Conservation (phyloP, 176 grass and related monocot genomes). For the Eleusine coracana region DNA sequence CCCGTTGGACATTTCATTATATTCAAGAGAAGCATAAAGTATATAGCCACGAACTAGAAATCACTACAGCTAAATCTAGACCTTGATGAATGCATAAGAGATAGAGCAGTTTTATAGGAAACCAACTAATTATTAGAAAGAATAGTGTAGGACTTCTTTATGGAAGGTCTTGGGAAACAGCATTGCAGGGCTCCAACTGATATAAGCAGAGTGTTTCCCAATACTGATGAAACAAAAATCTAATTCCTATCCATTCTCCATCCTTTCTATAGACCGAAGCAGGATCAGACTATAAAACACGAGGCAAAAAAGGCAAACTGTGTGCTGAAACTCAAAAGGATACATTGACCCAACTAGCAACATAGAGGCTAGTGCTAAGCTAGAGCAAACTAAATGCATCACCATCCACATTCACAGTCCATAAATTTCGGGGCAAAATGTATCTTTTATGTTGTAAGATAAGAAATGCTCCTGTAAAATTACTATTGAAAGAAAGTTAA, state of each 20-base stretch:
- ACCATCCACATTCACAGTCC: not conserved
- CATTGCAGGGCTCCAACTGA: not conserved
- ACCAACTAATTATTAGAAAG: not conserved
- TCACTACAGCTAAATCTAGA: slow-evolving; percentile 15
- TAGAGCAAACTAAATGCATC: not conserved
- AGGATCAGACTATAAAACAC: not conserved
- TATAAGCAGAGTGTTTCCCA: not conserved
- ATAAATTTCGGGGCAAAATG: not conserved
- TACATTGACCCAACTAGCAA: slow-evolving; percentile 12
- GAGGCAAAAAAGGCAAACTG: not conserved
- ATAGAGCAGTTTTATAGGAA: not conserved
- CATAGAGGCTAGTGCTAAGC: not conserved
- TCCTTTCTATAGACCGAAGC: not conserved
- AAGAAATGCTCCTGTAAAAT: not conserved
- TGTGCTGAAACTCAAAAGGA: slow-evolving; percentile 10
- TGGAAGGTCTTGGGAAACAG: not conserved
- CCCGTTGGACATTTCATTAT: not conserved
- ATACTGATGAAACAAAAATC: not conserved
- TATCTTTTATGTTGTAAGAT: not conserved
- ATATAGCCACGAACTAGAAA: slow-evolving; percentile 7
- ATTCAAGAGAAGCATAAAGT: not conserved
- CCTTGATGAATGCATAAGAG: slow-evolving; percentile 35
- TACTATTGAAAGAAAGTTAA: not conserved
- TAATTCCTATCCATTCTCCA: not conserved
- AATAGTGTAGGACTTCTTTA: not conserved